Base-by-base conservation (phyloP, 2,329 filamentous ascomycete species). In the Sphaceloma murrayae region DNA sequence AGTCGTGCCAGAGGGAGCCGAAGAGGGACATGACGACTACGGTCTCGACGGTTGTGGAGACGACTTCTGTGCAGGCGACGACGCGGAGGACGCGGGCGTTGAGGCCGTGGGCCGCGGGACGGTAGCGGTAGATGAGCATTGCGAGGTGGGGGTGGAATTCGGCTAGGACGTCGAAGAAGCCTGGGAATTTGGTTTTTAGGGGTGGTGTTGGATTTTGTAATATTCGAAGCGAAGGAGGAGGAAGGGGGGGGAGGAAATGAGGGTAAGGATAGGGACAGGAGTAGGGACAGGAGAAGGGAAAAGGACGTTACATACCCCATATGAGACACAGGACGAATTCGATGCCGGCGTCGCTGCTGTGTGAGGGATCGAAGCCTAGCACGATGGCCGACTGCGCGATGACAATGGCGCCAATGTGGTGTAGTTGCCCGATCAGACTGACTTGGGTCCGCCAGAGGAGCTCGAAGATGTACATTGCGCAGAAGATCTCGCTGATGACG, bases 401-500 rank as follows among this genome's bases (percentile, higher is more conserved):
- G 4, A 65, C 18, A 10, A 65, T 61, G 0, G 63, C 61, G 1
- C 63, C 63, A 3, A 63, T 48, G 43, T 69, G 67, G 43, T 70
- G 67, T 8, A 60, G 49, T 1, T 63, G 61, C 3, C 63, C 62
- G 16, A 69, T 60, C 0, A 59, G 61, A 2, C 64, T 67, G 3
- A 69, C 53, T 33, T 62, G 62, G 1, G 55, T 50, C 4, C 66
- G 60, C 45, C 66, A 68, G 32, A 68, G 55, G 4, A 69, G 54
- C 50, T 69, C 67, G 39, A 68, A 68, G 9, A 67, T 52, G 46
- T 69, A 69, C 63, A 69, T 69, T n/a, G 55, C 64, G 10, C 64
- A 62, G 19, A 69, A 53, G 49, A 67, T 57, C 38, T 69, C 63
- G 4, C 63, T 56, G 3, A 56, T 58, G 1, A 66, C 53, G 8